phyloP scores from a whole-genome alignment of 1,284 basidiomycete genomes.

The Ceratobasidium theobromae region DNA sequence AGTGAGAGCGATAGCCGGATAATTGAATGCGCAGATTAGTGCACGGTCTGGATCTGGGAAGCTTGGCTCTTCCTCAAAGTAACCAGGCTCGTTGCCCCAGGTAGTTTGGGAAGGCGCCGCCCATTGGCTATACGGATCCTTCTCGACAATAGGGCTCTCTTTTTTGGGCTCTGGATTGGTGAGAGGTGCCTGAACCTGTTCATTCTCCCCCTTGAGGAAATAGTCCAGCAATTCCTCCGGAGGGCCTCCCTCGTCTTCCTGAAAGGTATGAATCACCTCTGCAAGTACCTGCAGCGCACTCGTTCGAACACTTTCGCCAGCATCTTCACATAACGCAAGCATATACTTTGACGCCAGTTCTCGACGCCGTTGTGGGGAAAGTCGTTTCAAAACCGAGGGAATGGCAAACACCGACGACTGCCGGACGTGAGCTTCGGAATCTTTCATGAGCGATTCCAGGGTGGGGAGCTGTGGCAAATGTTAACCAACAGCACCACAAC shows the following conservation, averaged over 20 bases:
- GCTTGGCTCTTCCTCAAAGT: slow-evolving; percentile 15
- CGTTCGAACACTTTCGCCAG: slow-evolving; percentile 69
- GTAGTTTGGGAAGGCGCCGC: slow-evolving; percentile 16
- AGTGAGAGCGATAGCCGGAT: slow-evolving; percentile 87
- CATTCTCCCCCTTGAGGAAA: slow-evolving; percentile 60
- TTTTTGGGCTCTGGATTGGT: neutral
- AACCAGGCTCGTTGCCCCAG: slow-evolving; percentile 9
- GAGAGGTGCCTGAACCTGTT: slow-evolving; percentile 4
- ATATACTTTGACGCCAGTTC: slow-evolving; percentile 56
- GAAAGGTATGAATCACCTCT: slow-evolving; percentile 88
- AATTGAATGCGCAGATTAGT: slow-evolving; percentile 90
- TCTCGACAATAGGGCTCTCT: neutral
- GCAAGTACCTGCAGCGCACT: slow-evolving; percentile 89
- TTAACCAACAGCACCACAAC: neutral
- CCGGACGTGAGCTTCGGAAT: slow-evolving; percentile 81
- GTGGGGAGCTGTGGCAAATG: slow-evolving; percentile 63
- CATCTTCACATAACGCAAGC: slow-evolving; percentile 48
- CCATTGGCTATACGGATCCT: slow-evolving; percentile 34
- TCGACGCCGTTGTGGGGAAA: slow-evolving; percentile 58
- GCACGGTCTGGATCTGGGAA: slow-evolving; percentile 65
- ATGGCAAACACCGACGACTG: slow-evolving; percentile 87
- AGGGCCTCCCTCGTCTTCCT: slow-evolving; percentile 63
- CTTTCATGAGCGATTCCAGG: slow-evolving; percentile 69
- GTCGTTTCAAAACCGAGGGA: slow-evolving; percentile 73
- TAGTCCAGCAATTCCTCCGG: slow-evolving; percentile 79